Evolutionary conservation across 2,329 filamentous ascomycete genomes (phyloP).

Genomic region (Lachnellula arida): DNA sequence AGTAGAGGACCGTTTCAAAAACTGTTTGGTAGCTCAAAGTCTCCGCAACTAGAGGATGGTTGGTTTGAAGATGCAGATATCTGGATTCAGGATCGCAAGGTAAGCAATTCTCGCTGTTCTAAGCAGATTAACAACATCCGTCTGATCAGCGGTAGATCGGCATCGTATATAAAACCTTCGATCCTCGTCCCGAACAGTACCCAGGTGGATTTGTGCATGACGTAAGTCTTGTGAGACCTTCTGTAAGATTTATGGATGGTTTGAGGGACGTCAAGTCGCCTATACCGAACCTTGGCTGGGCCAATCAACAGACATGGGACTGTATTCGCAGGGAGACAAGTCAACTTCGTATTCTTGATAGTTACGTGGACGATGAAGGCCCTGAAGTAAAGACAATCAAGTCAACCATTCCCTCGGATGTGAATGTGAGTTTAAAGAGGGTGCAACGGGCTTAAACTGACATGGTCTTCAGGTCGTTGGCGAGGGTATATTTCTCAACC

Average conservation of each 20-base stretch:
- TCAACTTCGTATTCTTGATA: not conserved
- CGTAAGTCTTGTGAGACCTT: not conserved
- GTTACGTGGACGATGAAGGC: not conserved
- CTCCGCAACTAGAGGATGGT: not conserved
- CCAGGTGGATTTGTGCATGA: conserved; percentile 5
- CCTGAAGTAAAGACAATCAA: not conserved
- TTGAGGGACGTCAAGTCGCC: not conserved
- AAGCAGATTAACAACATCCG: not conserved
- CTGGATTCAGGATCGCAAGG: not conserved
- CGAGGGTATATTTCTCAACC: conserved; percentile 4
- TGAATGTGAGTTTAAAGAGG: not conserved
- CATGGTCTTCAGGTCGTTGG: not conserved
- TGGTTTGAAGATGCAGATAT: conserved; percentile 1
- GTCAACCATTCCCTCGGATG: not conserved
- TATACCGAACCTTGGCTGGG: conserved; percentile 1
- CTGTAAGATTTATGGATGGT: not conserved
- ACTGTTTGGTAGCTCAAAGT: not conserved
- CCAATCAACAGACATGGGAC: not conserved
- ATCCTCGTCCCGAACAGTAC: not conserved
- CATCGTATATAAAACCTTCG: not conserved
- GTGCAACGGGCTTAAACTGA: not conserved
- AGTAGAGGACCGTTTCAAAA: not conserved
- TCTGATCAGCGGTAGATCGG: not conserved
- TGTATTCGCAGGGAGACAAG: not conserved
- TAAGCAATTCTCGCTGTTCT: not conserved